Evolutionary conservation across 768 basidiomycete species (phyloP).

Genomic region (Clitopilus passeckerianus): DNA sequence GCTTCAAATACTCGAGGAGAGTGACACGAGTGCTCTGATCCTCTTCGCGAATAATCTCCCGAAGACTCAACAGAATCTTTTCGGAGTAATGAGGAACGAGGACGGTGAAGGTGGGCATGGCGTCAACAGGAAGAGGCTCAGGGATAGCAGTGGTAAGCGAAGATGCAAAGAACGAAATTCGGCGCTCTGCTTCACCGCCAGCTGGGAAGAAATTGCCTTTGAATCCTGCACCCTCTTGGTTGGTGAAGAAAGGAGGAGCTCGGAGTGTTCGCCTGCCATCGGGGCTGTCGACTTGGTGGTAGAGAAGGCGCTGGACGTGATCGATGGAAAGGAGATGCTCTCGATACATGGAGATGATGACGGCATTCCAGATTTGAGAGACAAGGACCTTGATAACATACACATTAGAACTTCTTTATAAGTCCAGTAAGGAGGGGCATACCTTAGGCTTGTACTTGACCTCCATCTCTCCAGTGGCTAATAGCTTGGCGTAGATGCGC

Average conservation of each 20-base stretch:
- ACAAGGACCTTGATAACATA: constrained; percentile 64
- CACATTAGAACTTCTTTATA: background rate
- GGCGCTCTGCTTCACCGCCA: constrained; percentile 93
- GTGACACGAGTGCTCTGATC: constrained; percentile 97
- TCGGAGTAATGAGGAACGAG: constrained; percentile 99
- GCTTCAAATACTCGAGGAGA: constrained; percentile 95
- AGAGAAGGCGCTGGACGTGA: constrained; percentile 94
- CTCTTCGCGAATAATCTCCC: constrained; percentile 98
- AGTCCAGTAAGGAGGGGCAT: constrained; percentile 5
- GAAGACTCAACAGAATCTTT: constrained; percentile 92
- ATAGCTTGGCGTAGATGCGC: constrained; percentile 94
- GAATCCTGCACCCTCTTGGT: constrained; percentile 68
- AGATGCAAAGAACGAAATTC: constrained; percentile 98
- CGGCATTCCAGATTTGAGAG: constrained; percentile 98
- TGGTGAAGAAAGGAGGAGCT: constrained; percentile 97
- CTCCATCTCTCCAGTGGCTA: constrained; percentile 97
- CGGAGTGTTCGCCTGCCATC: constrained; percentile 90
- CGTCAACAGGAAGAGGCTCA: constrained; percentile 92
- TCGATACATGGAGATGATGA: constrained; percentile 99
- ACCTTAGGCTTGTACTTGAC: constrained; percentile 99
- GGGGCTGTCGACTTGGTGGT: constrained; percentile 91
- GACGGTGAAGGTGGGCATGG: constrained; percentile 99
- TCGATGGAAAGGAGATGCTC: constrained; percentile 97
- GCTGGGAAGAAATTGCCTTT: constrained; percentile 88
- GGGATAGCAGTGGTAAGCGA: constrained; percentile 95